phyloP scores from a whole-genome alignment of 2,329 filamentous ascomycete species.

The Alternaria ethzedia region DNA sequence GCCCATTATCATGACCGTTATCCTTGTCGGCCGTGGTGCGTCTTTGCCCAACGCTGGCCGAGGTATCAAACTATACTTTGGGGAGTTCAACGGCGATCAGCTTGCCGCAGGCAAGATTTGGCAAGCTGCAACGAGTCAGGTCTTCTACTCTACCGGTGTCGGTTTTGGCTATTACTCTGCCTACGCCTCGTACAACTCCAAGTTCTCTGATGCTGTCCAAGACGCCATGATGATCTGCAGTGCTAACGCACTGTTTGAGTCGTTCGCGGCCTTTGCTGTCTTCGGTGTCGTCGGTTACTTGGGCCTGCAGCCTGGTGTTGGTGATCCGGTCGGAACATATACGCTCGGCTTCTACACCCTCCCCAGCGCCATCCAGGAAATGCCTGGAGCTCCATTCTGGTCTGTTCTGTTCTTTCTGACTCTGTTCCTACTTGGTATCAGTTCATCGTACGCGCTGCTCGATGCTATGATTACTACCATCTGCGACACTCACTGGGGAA shows the following conservation, averaged over 20 bases:
- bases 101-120: constrained; percentile 52
- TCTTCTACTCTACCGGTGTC: constrained; percentile 62
- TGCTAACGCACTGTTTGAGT: constrained; percentile 61
- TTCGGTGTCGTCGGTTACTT: constrained; percentile 61
- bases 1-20: constrained; percentile 17
- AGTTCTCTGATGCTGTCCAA: constrained; percentile 62
- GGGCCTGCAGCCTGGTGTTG: constrained; percentile 40
- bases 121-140: constrained; percentile 59
- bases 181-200: constrained; percentile 62
- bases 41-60: constrained; percentile 15
- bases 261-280: constrained; percentile 52
- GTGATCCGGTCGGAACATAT: constrained; percentile 57
- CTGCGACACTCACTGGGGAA: constrained; percentile 54
- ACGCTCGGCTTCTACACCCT: constrained; percentile 62
- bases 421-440: constrained; percentile 61
- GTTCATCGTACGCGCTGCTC: constrained; percentile 62
- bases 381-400: constrained; percentile 63
- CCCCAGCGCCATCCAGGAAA: constrained; percentile 58
- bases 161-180: constrained; percentile 59
- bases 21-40: constrained; percentile 14
- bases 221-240: constrained; percentile 60
- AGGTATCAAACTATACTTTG: constrained; percentile 17
- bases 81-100: constrained; percentile 22
- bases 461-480: constrained; percentile 60
- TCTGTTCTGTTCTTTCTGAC: constrained; percentile 62